A percentile compares a stretch with the other conserved stretches of the same genome.
Conservation (phyloP, 257 asterid species). For the Paraleonurus japonicus region DNA sequence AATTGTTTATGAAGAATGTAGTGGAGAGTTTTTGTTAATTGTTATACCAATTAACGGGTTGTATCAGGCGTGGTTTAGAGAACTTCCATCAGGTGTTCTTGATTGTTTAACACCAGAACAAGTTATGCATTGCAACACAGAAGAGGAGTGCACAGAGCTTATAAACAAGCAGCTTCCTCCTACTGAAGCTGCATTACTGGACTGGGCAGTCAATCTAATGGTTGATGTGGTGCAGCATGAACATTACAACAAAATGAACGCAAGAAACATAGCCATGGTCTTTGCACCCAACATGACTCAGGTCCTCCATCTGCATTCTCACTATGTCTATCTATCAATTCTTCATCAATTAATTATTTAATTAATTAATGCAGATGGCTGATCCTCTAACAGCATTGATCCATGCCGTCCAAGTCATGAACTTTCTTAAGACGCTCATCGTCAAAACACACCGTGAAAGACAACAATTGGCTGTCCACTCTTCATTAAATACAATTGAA, state of each 20-base stretch:
- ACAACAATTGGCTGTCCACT: slow-evolving; percentile 33
- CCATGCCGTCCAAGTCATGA: slow-evolving; percentile 95
- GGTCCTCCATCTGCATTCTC: slow-evolving; percentile 34
- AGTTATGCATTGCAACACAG: slow-evolving; percentile 86
- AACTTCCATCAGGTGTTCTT: slow-evolving; percentile 79
- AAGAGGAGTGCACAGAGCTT: slow-evolving; percentile 62
- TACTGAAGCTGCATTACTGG: slow-evolving; percentile 66
- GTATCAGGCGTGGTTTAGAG: slow-evolving; percentile 92
- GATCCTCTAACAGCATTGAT: slow-evolving; percentile 86
- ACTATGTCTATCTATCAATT: too few species aligned
- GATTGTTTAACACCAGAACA: slow-evolving; percentile 70
- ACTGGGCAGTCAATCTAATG: slow-evolving; percentile 86
- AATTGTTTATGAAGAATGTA: too few species aligned
- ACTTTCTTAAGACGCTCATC: slow-evolving; percentile 72
- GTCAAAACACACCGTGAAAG: slow-evolving; percentile 48
- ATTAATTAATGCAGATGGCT: slow-evolving; percentile 63
- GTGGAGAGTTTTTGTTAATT: too few species aligned
- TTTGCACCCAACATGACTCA: slow-evolving; percentile 95
- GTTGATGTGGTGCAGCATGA: slow-evolving; percentile 66
- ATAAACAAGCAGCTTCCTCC: slow-evolving; percentile 53
- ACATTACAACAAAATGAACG: slow-evolving; percentile 73
- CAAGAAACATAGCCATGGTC: slow-evolving; percentile 87
- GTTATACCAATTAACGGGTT: too few species aligned
- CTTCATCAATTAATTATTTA: too few species aligned
- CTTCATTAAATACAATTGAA: slow-evolving; percentile 22